Percentiles rank a stretch among this genome's conserved stretches.
phyloP scores from a whole-genome alignment of 768 basidiomycete species.

The Gloeophyllum trabeum region DNA sequence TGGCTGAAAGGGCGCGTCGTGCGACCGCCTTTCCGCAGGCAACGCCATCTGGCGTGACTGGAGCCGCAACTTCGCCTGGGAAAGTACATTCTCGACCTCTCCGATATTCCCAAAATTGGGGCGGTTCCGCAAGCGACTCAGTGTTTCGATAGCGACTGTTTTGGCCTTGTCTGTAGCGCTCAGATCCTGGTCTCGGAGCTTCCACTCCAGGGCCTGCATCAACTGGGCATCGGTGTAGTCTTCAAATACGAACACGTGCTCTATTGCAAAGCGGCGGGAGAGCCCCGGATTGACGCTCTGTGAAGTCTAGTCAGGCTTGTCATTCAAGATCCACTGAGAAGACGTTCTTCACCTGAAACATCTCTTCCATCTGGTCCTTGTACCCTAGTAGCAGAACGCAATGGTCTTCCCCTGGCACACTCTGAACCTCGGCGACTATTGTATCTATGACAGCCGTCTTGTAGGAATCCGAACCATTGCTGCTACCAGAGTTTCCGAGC shows the following conservation, averaged over 20 bases:
- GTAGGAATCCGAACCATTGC: constrained; percentile 30
- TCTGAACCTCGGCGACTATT: constrained; percentile 65
- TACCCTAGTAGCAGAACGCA: constrained; percentile 61
- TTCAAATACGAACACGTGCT: constrained; percentile 58
- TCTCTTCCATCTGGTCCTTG: constrained; percentile 54
- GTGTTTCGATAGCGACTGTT: constrained; percentile 37
- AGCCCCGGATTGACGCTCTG: constrained; percentile 66
- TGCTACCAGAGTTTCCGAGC: constrained; percentile 44
- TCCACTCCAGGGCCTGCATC: constrained; percentile 36
- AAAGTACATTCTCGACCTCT: constrained; percentile 20
- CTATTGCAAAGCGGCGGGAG: constrained; percentile 54
- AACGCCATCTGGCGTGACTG: constrained; percentile 12
- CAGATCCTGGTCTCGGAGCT: constrained; percentile 47
- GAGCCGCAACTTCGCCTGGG: constrained; percentile 13
- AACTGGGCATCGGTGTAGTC: constrained; percentile 50
- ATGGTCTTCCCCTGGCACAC: constrained; percentile 55
- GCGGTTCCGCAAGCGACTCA: constrained; percentile 15
- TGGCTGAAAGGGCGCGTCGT: constrained; percentile 24
- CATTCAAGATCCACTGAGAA: too few relatives aligned
- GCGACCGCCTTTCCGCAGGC: constrained; percentile 5
- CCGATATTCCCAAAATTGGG: constrained; percentile 22
- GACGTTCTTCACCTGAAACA: constrained; percentile 51
- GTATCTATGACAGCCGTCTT: constrained; percentile 68
- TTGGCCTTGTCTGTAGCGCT: constrained; percentile 46
- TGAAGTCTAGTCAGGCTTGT: too few relatives aligned